Percentiles rank a stretch among this genome's conserved stretches.
These are phyloP conservation scores for Sphaerostilbella broomeana DNA, from an alignment of 2,329 filamentous ascomycete genomes.

Conservation along the genomic window DNA sequence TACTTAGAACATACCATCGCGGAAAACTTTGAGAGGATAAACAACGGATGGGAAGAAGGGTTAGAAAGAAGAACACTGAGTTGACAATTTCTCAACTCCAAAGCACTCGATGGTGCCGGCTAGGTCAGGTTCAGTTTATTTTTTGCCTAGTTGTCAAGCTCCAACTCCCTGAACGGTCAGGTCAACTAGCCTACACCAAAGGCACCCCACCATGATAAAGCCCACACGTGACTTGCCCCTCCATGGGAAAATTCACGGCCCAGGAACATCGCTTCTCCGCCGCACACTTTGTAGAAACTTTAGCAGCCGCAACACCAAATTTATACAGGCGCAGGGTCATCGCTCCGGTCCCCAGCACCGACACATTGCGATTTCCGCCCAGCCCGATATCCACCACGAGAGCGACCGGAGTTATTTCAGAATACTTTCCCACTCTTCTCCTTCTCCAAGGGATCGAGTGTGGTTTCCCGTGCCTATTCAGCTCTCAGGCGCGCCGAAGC, in stretches of 20 bases:
- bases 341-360: constrained; percentile 5
- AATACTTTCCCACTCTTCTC: constrained; percentile 2
- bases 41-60: too few relatives aligned
- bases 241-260: constrained; percentile 23
- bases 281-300: constrained; percentile 34
- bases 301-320: constrained; percentile 37
- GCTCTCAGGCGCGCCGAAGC: constrained; percentile 21
- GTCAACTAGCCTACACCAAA: constrained; percentile 2
- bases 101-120: constrained; percentile 18
- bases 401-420: not conserved
- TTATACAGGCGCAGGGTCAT: constrained; percentile 22
- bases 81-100: too few relatives aligned
- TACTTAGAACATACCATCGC: too few relatives aligned
- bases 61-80: too few relatives aligned
- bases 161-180: too few relatives aligned
- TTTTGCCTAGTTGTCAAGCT: too few relatives aligned
- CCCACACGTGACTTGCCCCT: constrained; percentile 38
- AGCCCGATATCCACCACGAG: constrained; percentile 6
- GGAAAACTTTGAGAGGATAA: too few relatives aligned
- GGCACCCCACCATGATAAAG: constrained; percentile 8
- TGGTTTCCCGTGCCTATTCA: constrained; percentile 13
- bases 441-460: constrained; percentile 1
- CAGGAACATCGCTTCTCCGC: constrained; percentile 35
- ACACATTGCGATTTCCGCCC: constrained; percentile 11
- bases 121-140: too few relatives aligned